Conservation (phyloP, 106 monocot genomes). For the Apostasia ramifera region DNA sequence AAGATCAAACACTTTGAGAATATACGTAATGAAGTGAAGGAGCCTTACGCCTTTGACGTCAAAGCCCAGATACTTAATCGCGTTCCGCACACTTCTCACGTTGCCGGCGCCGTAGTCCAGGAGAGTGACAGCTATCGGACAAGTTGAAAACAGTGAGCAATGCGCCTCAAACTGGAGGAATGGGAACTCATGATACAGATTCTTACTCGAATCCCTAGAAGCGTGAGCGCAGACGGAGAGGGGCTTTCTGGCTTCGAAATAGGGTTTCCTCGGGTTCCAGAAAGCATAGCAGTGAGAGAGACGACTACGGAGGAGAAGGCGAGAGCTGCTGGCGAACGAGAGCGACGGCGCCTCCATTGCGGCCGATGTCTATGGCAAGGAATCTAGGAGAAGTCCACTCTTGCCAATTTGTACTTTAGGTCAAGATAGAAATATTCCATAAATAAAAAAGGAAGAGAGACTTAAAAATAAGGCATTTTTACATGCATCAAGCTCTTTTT, state of each 20-base stretch:
- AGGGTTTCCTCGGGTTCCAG: not conserved
- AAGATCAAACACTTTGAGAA: not conserved
- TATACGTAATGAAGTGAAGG: not conserved
- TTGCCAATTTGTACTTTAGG: too few species aligned
- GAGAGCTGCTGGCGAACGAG: not conserved
- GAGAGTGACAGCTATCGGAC: slow-evolving; percentile 53
- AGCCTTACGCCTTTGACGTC: slow-evolving; percentile 67
- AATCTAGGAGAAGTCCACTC: not conserved
- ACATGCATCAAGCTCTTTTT: too few species aligned
- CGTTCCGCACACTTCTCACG: slow-evolving; percentile 82
- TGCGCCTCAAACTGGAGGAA: not conserved
- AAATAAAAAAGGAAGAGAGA: too few species aligned
- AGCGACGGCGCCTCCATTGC: slow-evolving; percentile 3
- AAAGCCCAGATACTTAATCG: slow-evolving; percentile 72
- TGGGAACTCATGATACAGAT: not conserved
- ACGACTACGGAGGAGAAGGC: not conserved
- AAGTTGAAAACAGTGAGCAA: not conserved
- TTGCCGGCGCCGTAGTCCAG: slow-evolving; percentile 95
- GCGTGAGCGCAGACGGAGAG: not conserved
- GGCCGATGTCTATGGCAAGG: not conserved
- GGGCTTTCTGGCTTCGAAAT: not conserved
- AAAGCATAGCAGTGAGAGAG: not conserved
- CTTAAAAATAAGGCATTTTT: too few species aligned
- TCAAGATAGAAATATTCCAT: too few species aligned
- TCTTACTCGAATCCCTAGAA: slow-evolving; percentile 2